Conservation (phyloP, 2,329 filamentous ascomycete genomes). For the Alternaria novae-zelandiae region DNA sequence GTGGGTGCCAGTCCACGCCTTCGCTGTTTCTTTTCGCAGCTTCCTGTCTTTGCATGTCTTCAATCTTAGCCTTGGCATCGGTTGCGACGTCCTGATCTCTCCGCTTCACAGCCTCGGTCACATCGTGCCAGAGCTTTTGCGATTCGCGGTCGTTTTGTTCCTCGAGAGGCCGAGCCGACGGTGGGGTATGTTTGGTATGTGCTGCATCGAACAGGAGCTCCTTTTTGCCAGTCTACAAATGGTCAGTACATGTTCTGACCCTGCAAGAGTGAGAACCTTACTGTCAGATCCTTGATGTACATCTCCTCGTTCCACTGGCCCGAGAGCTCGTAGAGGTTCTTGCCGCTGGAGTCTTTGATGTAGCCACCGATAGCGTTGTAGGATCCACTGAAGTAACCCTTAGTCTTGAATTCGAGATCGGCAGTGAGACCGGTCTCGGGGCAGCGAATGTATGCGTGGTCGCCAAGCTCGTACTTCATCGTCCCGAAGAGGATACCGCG, state of each 20-base stretch:
- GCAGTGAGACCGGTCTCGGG: conserved; percentile 85
- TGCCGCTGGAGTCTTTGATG: conserved; percentile 87
- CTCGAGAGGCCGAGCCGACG: conserved; percentile 74
- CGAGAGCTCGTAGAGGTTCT: conserved; percentile 85
- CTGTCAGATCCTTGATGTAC: conserved; percentile 82
- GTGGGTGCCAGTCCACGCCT: conserved; percentile 84
- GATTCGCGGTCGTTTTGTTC: conserved; percentile 93
- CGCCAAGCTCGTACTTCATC: conserved; percentile 99
- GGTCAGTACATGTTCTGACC: not conserved
- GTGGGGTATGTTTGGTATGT: conserved; percentile 76
- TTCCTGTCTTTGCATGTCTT: conserved; percentile 89
- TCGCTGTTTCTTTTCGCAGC: conserved; percentile 79
- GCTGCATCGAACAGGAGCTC: conserved; percentile 88
- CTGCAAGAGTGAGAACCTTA: conserved; percentile 51
- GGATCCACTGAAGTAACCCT: conserved; percentile 93
- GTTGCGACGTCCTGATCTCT: conserved; percentile 89
- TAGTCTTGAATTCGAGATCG: conserved; percentile 98
- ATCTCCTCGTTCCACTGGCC: conserved; percentile 96
- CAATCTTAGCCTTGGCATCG: conserved; percentile 94
- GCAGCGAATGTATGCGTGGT: conserved; percentile 91
- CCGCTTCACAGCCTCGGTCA: conserved; percentile 79
- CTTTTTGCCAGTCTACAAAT: conserved; percentile 80
- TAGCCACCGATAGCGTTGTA: conserved; percentile 95
- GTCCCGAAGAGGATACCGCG: conserved; percentile 96
- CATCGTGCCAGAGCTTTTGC: conserved; percentile 83